Evolutionary conservation across 2,329 filamentous ascomycete genomes (phyloP).

Genomic region (Ophiostoma australiae): DNA sequence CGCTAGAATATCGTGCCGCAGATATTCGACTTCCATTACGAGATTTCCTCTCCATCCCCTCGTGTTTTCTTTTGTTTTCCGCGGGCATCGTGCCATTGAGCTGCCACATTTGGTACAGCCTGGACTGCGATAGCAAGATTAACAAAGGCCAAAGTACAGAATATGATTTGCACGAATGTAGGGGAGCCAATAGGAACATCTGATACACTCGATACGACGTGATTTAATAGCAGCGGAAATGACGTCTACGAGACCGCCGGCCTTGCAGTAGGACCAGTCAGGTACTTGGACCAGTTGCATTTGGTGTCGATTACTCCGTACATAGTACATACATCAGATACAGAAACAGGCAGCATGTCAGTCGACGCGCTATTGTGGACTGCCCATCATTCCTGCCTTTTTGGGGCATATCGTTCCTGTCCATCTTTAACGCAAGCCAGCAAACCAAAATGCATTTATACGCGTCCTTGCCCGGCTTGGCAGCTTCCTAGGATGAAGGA

Average conservation of each 20-base stretch:
- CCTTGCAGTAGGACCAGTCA: neutral
- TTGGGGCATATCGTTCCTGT: neutral
- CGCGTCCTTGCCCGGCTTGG: neutral
- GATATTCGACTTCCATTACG: neutral
- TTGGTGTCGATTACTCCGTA: neutral
- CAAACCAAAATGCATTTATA: neutral
- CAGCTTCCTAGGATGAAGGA: neutral
- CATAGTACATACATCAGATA: too few species aligned
- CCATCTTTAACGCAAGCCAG: neutral
- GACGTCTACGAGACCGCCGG: neutral
- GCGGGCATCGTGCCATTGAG: neutral
- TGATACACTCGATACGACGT: neutral
- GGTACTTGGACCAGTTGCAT: neutral
- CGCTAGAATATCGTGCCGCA: neutral
- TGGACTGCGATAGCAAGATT: neutral
- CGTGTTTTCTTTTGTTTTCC: neutral
- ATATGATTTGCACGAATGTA: neutral
- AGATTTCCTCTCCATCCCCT: neutral
- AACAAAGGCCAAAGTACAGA: neutral
- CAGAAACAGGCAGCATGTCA: neutral
- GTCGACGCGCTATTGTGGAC: neutral
- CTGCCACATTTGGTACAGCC: slow-evolving; percentile 1
- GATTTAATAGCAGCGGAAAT: neutral
- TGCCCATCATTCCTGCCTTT: neutral
- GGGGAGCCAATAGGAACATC: neutral